phyloP scores from a whole-genome alignment of 2,329 filamentous ascomycete genomes.

The Pseudogymnoascus sp. region DNA sequence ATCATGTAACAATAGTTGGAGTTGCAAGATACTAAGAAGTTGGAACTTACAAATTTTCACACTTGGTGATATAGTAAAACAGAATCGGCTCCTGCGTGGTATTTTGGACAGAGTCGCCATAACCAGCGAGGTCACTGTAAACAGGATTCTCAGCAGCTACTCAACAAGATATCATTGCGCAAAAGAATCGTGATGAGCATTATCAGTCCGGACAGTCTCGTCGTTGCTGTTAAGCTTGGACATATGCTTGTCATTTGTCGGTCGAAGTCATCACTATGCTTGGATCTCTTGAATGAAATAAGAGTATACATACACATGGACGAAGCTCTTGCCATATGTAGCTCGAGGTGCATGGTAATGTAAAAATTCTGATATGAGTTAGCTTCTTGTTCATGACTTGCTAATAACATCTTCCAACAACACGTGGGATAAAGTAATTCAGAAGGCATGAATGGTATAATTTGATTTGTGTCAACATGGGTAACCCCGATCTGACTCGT shows the following conservation, averaged over 20 bases:
- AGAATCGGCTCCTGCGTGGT: slow-evolving; percentile 17
- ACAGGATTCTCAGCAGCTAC: slow-evolving; percentile 11
- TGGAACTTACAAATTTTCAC: slow-evolving; percentile 9
- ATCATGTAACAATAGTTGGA: slow-evolving; percentile 46
- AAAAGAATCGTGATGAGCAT: slow-evolving; percentile 22
- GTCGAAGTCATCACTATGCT: slow-evolving; percentile 71
- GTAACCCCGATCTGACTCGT: slow-evolving; percentile 71
- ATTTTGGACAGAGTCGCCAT: background rate
- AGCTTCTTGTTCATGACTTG: background rate
- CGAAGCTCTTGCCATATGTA: background rate
- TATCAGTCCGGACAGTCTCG: slow-evolving; percentile 44
- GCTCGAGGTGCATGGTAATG: background rate
- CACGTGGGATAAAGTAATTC: slow-evolving; percentile 29
- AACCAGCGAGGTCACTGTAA: slow-evolving; percentile 14
- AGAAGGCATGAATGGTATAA: slow-evolving; percentile 67
- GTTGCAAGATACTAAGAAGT: slow-evolving; percentile 9
- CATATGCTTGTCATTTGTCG: slow-evolving; percentile 94
- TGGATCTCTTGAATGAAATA: slow-evolving; percentile 11
- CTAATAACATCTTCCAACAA: slow-evolving; percentile 9
- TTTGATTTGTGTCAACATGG: slow-evolving; percentile 60
- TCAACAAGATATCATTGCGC: background rate
- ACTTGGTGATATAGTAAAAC: slow-evolving; percentile 13
- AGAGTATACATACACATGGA: slow-evolving; percentile 5
- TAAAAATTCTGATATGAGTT: slow-evolving; percentile 13
- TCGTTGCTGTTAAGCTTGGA: slow-evolving; percentile 63